Evolutionary conservation across 2,329 filamentous ascomycete species (phyloP).

Genomic region (Aspergillus piperis): DNA sequence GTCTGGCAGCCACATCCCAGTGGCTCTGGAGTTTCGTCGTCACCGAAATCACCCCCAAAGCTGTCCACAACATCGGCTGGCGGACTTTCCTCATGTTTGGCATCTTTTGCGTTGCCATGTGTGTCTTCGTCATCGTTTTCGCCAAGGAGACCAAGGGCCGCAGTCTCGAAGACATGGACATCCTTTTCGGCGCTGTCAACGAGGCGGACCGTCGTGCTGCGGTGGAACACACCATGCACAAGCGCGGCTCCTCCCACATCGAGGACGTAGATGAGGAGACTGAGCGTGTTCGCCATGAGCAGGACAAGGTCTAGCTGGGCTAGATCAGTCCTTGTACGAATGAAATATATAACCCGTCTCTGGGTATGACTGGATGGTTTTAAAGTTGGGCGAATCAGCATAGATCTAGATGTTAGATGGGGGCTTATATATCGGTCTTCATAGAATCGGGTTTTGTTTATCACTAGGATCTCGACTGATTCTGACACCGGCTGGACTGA

Average conservation of each 20-base stretch:
- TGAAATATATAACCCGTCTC: neutral
- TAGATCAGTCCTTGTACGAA: neutral
- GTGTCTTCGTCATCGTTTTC: conserved; percentile 37
- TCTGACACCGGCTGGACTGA: neutral
- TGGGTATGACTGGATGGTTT: neutral
- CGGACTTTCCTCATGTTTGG: conserved; percentile 47
- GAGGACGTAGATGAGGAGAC: conserved; percentile 21
- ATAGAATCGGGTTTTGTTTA: neutral
- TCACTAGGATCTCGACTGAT: neutral
- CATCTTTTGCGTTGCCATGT: conserved; percentile 41
- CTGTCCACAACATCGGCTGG: conserved; percentile 43
- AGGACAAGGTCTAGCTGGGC: conserved; percentile 12
- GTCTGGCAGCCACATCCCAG: conserved; percentile 40
- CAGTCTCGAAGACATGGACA: conserved; percentile 44
- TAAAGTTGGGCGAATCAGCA: neutral
- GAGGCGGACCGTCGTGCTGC: conserved; percentile 26
- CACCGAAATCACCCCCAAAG: conserved; percentile 43
- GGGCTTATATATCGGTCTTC: neutral
- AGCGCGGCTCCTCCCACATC: conserved; percentile 24
- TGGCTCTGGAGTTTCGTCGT: conserved; percentile 48
- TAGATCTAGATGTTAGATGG: conserved; percentile 2
- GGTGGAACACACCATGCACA: conserved; percentile 30
- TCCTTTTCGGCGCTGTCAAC: conserved; percentile 32
- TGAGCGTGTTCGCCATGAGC: conserved; percentile 5
- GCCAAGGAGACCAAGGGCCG: conserved; percentile 44